Evolutionary conservation across 805 yeast species (phyloP), one percentile per base, ranked within the genome.

Genomic region (Ogataea corticis): DNA sequence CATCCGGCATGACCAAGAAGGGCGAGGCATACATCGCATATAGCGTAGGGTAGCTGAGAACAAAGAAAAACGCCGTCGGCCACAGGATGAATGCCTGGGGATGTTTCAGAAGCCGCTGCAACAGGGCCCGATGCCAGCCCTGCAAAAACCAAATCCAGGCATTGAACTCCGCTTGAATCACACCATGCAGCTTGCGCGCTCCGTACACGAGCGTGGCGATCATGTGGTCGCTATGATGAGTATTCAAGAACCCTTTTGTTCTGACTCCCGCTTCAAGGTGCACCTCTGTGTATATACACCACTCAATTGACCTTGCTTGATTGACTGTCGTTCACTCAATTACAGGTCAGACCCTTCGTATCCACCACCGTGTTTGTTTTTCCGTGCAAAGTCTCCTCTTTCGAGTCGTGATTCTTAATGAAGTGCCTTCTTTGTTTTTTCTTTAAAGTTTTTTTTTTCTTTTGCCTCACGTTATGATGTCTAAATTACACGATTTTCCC

Each of bases 31-130:
- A 60, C 3, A 69, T 42, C 11, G 71, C 51, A 52, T 72, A 70
- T 11, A 79, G 53, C 0, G 80, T 58, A 2, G 82, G 81, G 52
- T 77, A 79, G 9, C 81, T 67, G 17, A 79, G 46, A 4, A 75
- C 59, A 46, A 79, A 73, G 7, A 72, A 68, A 2, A 76, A 45
- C 2, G 79, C 57, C 3, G 74, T 65, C 1, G 84, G 82, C 67
- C 75, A 65, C 9, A 80, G 63, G 21, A 79, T 79, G 54, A 67
- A 74, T 3, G 59, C 52, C 23, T 69, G 55, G 5, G 78, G 79
- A 33, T 64, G 62, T 48, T 52, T 62, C 15, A 68, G 56, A n/a
- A 73, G 61, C n/a, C 42, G 28, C 17, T 34, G 38, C 31, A 56
- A 34, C 19, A 54, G 40, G 13, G 28, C 10, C 7, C 47, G 46